phyloP scores from a whole-genome alignment of 2,329 filamentous ascomycete genomes.

The Rhinocladiella similis region DNA sequence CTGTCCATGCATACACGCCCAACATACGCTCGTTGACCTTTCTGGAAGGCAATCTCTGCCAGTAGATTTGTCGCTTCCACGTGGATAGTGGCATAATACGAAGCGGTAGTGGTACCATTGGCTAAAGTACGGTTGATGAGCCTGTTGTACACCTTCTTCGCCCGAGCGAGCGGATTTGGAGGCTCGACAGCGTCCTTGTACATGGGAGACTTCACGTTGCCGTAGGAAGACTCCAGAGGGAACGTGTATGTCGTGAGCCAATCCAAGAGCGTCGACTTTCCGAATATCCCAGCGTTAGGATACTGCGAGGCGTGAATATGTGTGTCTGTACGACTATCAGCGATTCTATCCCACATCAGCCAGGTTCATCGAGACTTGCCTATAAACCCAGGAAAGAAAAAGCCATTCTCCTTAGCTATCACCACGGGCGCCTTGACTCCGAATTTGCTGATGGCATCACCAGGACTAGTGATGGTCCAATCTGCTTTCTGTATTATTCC shows the following conservation, averaged over 20 bases:
- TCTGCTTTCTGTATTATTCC: conserved; percentile 26
- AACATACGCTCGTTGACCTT: conserved; percentile 86
- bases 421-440: conserved; percentile 24
- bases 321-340: conserved; percentile 62
- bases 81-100: conserved; percentile 92
- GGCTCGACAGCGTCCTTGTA: conserved; percentile 30
- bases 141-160: conserved; percentile 71
- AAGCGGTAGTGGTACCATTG: conserved; percentile 87
- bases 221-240: conserved; percentile 79
- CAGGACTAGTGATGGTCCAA: conserved; percentile 22
- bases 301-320: conserved; percentile 96
- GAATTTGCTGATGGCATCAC: conserved; percentile 24
- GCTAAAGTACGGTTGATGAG: conserved; percentile 78
- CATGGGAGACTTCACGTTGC: conserved; percentile 33
- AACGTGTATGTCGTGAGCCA: conserved; percentile 97
- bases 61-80: conserved; percentile 88
- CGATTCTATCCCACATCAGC: neutral
- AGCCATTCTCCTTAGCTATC: conserved; percentile 17
- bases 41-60: conserved; percentile 73
- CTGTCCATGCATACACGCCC: conserved; percentile 96
- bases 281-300: conserved; percentile 90
- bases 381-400: conserved; percentile 45
- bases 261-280: conserved; percentile 85
- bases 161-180: conserved; percentile 54
- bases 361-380: conserved; percentile 32